These are phyloP conservation scores for Raddia guianensis DNA, from an alignment of 176 grass and related monocot genomes.

Conservation along the genomic window DNA sequence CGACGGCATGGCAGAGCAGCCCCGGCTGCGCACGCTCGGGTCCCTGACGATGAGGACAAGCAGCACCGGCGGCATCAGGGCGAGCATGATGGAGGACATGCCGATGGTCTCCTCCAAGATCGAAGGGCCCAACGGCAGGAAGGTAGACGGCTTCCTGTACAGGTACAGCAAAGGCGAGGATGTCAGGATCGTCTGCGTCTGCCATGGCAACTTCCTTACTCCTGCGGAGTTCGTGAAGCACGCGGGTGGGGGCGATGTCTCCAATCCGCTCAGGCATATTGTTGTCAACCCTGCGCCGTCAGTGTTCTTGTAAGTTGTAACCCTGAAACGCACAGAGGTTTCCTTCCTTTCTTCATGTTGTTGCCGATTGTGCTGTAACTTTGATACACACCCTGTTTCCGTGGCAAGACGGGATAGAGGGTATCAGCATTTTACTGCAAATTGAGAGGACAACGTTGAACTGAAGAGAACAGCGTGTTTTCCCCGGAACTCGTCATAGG, in stretches of 20 bases:
- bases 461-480: neutral
- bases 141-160: constrained; percentile 83
- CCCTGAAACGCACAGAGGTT: constrained; percentile 17
- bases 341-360: neutral
- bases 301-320: constrained; percentile 45
- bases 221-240: constrained; percentile 94
- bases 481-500: too few species aligned
- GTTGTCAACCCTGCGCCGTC: constrained; percentile 54
- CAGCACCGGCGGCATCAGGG: constrained; percentile 40
- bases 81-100: constrained; percentile 87
- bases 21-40: constrained; percentile 39
- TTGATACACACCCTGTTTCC: constrained; percentile 37
- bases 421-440: constrained; percentile 13
- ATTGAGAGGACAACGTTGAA: constrained; percentile 1
- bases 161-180: constrained; percentile 71
- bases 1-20: constrained; percentile 2
- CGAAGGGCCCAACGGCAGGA: constrained; percentile 60
- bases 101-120: constrained; percentile 80
- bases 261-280: constrained; percentile 76
- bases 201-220: constrained; percentile 88
- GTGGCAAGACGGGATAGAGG: neutral
- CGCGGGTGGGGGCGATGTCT: constrained; percentile 68
- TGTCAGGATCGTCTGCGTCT: constrained; percentile 87
- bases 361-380: constrained; percentile 33
- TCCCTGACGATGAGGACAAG: constrained; percentile 47